Percentiles rank a stretch among this genome's conserved stretches.
Evolutionary conservation across 2,329 filamentous ascomycete species (phyloP).

Genomic region (Lasiodiplodia hormozganensis): DNA sequence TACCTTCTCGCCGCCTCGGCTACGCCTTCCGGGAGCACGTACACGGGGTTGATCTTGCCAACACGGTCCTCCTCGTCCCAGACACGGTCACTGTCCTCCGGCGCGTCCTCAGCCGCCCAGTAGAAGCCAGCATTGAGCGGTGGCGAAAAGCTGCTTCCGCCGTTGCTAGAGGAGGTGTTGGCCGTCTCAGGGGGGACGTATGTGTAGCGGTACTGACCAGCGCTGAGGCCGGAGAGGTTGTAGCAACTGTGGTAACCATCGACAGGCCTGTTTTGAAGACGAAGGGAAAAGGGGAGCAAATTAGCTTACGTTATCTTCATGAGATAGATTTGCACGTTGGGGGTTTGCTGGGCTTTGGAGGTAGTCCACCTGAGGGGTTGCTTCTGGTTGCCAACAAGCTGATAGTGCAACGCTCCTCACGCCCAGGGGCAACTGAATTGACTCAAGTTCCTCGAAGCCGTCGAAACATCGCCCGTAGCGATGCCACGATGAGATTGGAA

Average conservation of each 20-base stretch:
- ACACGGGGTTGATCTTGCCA: constrained; percentile 79
- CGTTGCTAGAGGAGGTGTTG: constrained; percentile 30
- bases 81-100: constrained; percentile 58
- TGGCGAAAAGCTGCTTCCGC: not conserved
- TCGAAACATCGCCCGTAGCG: not conserved
- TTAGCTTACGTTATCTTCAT: constrained; percentile 29
- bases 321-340: not conserved
- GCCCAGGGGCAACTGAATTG: not conserved
- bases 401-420: not conserved
- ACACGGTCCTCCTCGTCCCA: constrained; percentile 77
- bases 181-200: constrained; percentile 48
- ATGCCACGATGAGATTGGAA: not conserved
- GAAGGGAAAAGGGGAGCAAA: constrained; percentile 30
- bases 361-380: no score
- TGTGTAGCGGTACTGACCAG: constrained; percentile 71
- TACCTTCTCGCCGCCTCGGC: constrained; percentile 71
- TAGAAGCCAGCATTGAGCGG: constrained; percentile 51
- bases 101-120: constrained; percentile 56
- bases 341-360: no score
- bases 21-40: constrained; percentile 76
- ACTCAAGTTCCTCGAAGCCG: not conserved
- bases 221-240: constrained; percentile 79
- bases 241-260: constrained; percentile 96
- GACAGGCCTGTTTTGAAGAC: constrained; percentile 61
- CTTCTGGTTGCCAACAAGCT: not conserved